phyloP scores from a whole-genome alignment of 495 filamentous ascomycete genomes.

The Pseudomonodictys pantanalensis region DNA sequence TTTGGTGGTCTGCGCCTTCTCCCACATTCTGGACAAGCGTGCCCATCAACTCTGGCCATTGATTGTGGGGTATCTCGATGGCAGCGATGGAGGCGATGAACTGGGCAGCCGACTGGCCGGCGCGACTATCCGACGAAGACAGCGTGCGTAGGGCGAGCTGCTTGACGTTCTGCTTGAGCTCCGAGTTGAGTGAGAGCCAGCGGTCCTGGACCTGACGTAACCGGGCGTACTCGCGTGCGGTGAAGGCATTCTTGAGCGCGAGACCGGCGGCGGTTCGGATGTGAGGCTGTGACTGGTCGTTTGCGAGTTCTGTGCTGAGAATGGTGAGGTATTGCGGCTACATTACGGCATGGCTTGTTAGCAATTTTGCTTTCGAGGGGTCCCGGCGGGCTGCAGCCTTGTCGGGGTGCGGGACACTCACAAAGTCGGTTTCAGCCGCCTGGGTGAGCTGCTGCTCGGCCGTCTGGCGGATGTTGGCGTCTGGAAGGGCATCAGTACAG shows the following conservation, averaged over 20 bases:
- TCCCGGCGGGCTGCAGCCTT: conserved; percentile 12
- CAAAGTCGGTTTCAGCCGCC: conserved; percentile 90
- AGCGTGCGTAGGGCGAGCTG: conserved; percentile 82
- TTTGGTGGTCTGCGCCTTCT: conserved; percentile 75
- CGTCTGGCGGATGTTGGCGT: conserved; percentile 81
- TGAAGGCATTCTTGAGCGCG: conserved; percentile 94
- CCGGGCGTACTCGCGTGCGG: conserved; percentile 80
- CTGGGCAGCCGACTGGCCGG: conserved; percentile 85
- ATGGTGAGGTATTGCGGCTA: conserved; percentile 88
- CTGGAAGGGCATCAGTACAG: conserved; percentile 50
- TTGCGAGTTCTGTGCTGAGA: conserved; percentile 87
- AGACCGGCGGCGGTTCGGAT: conserved; percentile 92
- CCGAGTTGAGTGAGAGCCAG: conserved; percentile 77
- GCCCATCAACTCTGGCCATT: conserved; percentile 95
- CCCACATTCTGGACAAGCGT: conserved; percentile 88
- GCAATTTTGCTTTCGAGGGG: conserved; percentile 7
- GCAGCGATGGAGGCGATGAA: conserved; percentile 91
- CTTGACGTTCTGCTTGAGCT: conserved; percentile 83
- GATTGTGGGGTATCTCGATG: conserved; percentile 86
- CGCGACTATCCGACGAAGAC: conserved; percentile 67
- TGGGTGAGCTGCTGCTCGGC: conserved; percentile 92
- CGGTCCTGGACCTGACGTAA: conserved; percentile 83
- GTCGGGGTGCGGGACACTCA: conserved; percentile 51
- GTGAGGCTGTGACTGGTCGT: conserved; percentile 75
- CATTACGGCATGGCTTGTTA: conserved; percentile 34